These are phyloP conservation scores for Kickxella alabastrina DNA, from an alignment of 192 early-diverging fungal genomes.

Conservation along the genomic window DNA sequence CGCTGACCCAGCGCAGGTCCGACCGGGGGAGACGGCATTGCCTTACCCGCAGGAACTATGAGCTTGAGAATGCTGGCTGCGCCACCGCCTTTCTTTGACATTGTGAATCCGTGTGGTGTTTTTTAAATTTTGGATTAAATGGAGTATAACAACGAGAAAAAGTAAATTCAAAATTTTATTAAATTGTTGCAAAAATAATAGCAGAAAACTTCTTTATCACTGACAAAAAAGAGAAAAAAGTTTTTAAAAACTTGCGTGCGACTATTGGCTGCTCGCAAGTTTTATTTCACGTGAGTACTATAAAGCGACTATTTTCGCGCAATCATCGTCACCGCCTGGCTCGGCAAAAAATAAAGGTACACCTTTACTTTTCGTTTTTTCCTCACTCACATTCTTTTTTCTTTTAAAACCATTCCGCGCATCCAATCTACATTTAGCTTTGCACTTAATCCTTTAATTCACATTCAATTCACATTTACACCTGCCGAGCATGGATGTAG, in stretches of 20 bases:
- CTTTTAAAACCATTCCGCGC: too few species aligned
- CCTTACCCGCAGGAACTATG: slow-evolving; percentile 87
- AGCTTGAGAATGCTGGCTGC: slow-evolving; percentile 61
- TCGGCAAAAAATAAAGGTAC: too few species aligned
- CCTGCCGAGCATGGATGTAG: slow-evolving; percentile 74
- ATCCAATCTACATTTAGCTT: too few species aligned
- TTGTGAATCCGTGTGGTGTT: slow-evolving; percentile 4
- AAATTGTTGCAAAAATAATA: too few species aligned
- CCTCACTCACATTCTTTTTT: neutral
- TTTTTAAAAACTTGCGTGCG: neutral
- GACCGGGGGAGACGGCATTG: slow-evolving; percentile 87
- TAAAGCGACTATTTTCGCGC: too few species aligned
- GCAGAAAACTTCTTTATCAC: too few species aligned
- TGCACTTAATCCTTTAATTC: too few species aligned
- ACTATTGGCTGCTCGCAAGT: neutral
- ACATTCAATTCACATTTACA: too few species aligned
- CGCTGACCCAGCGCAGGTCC: slow-evolving; percentile 94
- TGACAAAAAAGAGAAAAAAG: neutral
- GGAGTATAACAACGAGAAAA: too few species aligned
- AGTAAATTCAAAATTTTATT: too few species aligned
- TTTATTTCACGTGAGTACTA: neutral
- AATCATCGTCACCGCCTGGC: too few species aligned
- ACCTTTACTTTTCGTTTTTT: neutral
- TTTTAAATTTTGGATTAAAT: too few species aligned
- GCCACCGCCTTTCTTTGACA: slow-evolving; percentile 48